phyloP scores from a whole-genome alignment of 805 yeast genomes.

The Candida easanensis region DNA sequence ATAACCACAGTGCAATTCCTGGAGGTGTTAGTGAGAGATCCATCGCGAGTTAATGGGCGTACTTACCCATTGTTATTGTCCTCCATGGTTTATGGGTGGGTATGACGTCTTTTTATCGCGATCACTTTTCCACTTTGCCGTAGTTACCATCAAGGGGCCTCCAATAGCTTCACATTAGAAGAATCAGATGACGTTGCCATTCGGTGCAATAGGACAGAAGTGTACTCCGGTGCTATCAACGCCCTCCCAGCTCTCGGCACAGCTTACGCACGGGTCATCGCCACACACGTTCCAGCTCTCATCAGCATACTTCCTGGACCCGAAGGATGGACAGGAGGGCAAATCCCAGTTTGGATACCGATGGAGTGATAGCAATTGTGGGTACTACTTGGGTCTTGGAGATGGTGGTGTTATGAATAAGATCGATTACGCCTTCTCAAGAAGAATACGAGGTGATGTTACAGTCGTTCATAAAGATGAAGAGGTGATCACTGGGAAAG shows the following conservation, averaged over 20 bases:
- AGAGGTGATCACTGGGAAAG: neutral
- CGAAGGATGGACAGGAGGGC: conserved; percentile 2
- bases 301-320: conserved; percentile 1
- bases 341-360: conserved; percentile 6
- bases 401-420: conserved; percentile 2
- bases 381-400: conserved; percentile 6
- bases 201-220: conserved; percentile 11
- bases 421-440: conserved; percentile 4
- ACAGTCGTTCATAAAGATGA: neutral
- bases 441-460: conserved; percentile 1
- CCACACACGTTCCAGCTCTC: conserved; percentile 6
- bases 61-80: too few species aligned
- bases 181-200: conserved; percentile 7
- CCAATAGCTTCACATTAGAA: neutral
- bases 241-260: conserved; percentile 6
- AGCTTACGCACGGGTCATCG: conserved; percentile 4
- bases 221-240: conserved; percentile 7
- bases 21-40: neutral
- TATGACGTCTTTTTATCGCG: too few species aligned
- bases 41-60: too few species aligned
- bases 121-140: too few species aligned
- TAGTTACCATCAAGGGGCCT: too few species aligned
- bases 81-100: too few species aligned
- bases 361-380: conserved; percentile 6
- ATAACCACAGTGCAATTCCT: conserved; percentile 68